A percentile compares a stretch with the other conserved stretches of the same genome.
These are phyloP conservation scores for Pisolithus microcarpus DNA, from an alignment of 768 basidiomycete species.

Conservation along the genomic window DNA sequence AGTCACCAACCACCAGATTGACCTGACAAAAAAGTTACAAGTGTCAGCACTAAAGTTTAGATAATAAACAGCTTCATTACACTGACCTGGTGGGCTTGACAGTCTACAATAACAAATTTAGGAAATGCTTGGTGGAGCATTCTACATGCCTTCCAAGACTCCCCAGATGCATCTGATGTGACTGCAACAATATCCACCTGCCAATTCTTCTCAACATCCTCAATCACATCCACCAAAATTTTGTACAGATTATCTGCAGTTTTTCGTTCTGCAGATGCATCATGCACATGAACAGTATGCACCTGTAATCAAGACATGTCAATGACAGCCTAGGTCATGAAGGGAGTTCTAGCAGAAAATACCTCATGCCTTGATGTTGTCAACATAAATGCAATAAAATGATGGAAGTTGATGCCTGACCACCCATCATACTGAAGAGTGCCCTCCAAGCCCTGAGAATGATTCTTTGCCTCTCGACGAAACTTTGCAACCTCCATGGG, in stretches of 20 bases:
- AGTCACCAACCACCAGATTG: slow-evolving; percentile 35
- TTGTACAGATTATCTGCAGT: slow-evolving; percentile 25
- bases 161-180: slow-evolving; percentile 30
- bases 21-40: slow-evolving; percentile 18
- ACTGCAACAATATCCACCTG: slow-evolving; percentile 19
- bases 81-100: slow-evolving; percentile 33
- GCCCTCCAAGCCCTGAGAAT: no score
- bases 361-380: slow-evolving; percentile 14
- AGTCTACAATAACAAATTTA: slow-evolving; percentile 26
- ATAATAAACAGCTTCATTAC: neutral
- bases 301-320: slow-evolving; percentile 9
- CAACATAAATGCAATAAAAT: slow-evolving; percentile 30
- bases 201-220: slow-evolving; percentile 18
- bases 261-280: slow-evolving; percentile 26
- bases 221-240: slow-evolving; percentile 2
- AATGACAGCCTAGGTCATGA: no score
- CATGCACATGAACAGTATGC: slow-evolving; percentile 25
- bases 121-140: slow-evolving; percentile 16
- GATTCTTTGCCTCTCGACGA: no score
- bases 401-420: slow-evolving; percentile 27
- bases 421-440: slow-evolving; percentile 24
- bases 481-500: no score
- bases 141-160: slow-evolving; percentile 21
- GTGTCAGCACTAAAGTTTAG: neutral
- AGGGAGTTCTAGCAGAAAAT: neutral